A percentile compares a stretch with the other conserved stretches of the same genome.
Conservation (phyloP, 345 rosid genomes). For the Capsella bursapastoris region DNA sequence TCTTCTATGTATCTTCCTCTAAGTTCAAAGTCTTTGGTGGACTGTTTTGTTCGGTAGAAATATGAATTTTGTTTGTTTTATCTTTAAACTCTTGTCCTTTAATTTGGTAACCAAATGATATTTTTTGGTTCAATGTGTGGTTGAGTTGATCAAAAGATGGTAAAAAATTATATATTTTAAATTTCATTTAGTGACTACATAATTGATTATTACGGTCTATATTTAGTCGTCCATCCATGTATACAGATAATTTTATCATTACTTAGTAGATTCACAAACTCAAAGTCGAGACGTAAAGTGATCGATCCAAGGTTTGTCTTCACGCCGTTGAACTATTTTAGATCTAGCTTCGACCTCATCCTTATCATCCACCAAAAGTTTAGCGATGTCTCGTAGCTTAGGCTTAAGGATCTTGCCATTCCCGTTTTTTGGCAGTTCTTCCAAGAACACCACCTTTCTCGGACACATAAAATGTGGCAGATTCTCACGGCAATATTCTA, state of each 20-base stretch:
- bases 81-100: no score
- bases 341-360: background rate
- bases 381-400: slow-evolving; percentile 50
- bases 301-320: background rate
- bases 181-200: no score
- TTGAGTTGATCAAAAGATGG: no score
- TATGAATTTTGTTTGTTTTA: no score
- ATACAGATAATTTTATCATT: background rate
- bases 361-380: slow-evolving; percentile 13
- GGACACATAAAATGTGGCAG: slow-evolving; percentile 63
- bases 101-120: no score
- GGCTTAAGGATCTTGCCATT: slow-evolving; percentile 63
- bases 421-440: slow-evolving; percentile 57
- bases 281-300: background rate
- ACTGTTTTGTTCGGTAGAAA: no score
- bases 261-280: background rate
- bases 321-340: background rate
- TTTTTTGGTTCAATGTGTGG: no score
- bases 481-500: slow-evolving; percentile 50
- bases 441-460: slow-evolving; percentile 51
- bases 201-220: background rate
- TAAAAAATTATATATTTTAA: no score
- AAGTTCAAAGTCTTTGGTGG: no score
- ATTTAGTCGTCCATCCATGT: background rate
- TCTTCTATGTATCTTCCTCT: no score